phyloP scores from a whole-genome alignment of 345 rosid species.

The Aquilaria malaccensis region DNA sequence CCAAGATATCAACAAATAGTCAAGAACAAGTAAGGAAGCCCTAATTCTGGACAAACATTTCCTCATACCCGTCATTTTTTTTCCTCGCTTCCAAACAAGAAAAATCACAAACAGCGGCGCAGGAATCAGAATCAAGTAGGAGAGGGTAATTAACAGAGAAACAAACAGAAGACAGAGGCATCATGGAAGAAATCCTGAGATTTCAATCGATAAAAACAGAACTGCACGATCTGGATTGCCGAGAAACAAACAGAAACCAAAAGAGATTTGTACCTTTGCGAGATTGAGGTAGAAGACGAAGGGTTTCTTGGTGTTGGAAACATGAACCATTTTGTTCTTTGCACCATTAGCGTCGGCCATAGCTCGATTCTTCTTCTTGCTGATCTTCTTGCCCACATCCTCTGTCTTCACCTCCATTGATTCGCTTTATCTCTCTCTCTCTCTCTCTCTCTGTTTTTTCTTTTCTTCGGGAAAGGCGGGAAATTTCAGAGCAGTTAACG shows the following conservation, averaged over 20 bases:
- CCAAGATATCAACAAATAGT: neutral
- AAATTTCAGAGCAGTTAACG: neutral
- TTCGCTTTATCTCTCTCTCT: slow-evolving; percentile 3
- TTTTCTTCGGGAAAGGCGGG: slow-evolving; percentile 10
- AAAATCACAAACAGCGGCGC: no score
- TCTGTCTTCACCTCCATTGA: slow-evolving; percentile 19
- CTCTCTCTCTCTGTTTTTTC: neutral
- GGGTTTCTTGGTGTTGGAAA: slow-evolving; percentile 33
- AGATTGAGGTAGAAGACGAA: slow-evolving; percentile 32
- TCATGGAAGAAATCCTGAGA: no score
- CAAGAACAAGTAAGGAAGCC: neutral
- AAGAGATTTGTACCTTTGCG: slow-evolving; percentile 21
- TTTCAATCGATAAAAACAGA: neutral
- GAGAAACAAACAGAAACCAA: neutral
- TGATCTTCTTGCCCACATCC: neutral
- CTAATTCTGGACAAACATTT: no score
- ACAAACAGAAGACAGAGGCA: neutral
- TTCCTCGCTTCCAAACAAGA: no score
- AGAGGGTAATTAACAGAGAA: no score
- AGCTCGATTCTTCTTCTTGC: neutral
- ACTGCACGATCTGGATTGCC: neutral
- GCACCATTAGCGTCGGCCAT: neutral
- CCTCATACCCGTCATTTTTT: no score
- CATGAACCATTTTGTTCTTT: slow-evolving; percentile 16
- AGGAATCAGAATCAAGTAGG: no score